phyloP scores from a whole-genome alignment of 2,329 filamentous ascomycete genomes.

The Cladosporium sp. region DNA sequence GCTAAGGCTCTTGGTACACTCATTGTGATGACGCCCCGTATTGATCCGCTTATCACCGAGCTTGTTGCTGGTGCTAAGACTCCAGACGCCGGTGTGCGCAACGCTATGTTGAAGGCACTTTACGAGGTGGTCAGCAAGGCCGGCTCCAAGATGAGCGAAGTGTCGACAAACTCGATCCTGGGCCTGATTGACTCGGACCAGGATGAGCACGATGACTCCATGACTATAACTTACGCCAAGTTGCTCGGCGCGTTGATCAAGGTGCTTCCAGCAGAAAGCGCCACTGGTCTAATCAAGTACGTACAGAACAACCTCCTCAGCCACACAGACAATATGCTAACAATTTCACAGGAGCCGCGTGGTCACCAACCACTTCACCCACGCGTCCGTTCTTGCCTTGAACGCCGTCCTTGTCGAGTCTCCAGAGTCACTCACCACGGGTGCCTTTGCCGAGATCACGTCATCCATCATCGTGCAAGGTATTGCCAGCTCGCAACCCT shows the following conservation, averaged over 20 bases:
- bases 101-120: conserved; percentile 94
- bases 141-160: conserved; percentile 90
- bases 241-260: conserved; percentile 87
- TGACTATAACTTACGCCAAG: conserved; percentile 87
- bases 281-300: conserved; percentile 60
- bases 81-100: conserved; percentile 79
- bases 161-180: conserved; percentile 82
- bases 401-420: conserved; percentile 88
- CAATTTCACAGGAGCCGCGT: conserved; percentile 61
- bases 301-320: conserved; percentile 21
- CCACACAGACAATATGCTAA: not conserved
- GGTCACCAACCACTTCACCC: conserved; percentile 73
- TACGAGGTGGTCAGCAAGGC: conserved; percentile 97
- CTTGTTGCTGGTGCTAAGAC: conserved; percentile 96
- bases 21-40: conserved; percentile 91
- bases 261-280: conserved; percentile 74
- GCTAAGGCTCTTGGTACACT: conserved; percentile 92
- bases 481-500: conserved; percentile 66
- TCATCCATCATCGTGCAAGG: conserved; percentile 77
- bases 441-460: conserved; percentile 71
- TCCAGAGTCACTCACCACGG: conserved; percentile 66
- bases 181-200: conserved; percentile 83
- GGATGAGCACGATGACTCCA: conserved; percentile 69
- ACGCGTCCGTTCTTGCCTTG: conserved; percentile 78
- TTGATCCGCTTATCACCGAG: conserved; percentile 91